Conservation (phyloP, 352 stramenopile species). For the Pythium grandisporangium region DNA sequence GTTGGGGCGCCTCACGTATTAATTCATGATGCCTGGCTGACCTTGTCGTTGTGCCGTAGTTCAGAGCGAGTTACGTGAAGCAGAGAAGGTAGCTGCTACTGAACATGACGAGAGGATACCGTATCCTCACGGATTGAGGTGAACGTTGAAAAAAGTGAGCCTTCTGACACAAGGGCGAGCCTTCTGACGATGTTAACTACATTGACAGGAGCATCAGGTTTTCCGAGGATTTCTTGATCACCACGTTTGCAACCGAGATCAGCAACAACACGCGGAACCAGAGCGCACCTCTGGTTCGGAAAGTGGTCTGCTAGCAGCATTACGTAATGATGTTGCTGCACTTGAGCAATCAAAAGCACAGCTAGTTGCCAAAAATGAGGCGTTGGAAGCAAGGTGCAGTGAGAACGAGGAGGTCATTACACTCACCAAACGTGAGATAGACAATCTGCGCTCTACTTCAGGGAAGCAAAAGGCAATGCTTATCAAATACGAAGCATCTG, state of each 20-base stretch:
- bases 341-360: neutral
- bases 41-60: conserved; percentile 1
- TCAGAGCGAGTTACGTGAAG: conserved; percentile 1
- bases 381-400: conserved; percentile 7
- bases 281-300: conserved; percentile 1
- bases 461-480: conserved; percentile 8
- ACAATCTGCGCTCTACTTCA: neutral
- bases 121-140: too few relatives aligned
- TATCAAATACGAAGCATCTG: conserved; percentile 23
- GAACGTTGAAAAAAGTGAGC: too few relatives aligned
- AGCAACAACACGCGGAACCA: conserved; percentile 6
- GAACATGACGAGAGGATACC: too few relatives aligned
- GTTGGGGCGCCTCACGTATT: neutral
- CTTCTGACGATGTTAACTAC: too few relatives aligned
- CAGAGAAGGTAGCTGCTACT: conserved; percentile 3
- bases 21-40: neutral
- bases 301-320: neutral
- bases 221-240: neutral
- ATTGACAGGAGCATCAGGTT: conserved; percentile 1
- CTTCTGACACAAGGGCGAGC: too few relatives aligned
- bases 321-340: neutral
- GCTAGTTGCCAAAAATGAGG: neutral
- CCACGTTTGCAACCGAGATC: conserved; percentile 2
- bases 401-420: conserved; percentile 6
- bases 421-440: conserved; percentile 1